Evolutionary conservation across 2,329 filamentous ascomycete species (phyloP).

Genomic region (Nothophoma quercina): DNA sequence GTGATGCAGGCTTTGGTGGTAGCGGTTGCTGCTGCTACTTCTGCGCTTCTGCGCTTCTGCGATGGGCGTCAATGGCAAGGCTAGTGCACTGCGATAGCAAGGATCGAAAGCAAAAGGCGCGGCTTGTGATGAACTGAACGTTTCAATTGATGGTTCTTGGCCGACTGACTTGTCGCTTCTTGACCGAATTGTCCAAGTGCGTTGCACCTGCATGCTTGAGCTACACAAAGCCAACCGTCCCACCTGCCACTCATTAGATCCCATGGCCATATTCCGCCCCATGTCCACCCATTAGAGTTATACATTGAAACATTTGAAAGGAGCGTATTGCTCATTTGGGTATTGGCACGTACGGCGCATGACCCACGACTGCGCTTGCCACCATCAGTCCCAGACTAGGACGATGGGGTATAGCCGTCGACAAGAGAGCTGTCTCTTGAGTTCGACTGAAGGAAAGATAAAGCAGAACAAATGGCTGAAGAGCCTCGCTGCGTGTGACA

Average conservation of each 20-base stretch:
- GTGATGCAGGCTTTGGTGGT: background rate
- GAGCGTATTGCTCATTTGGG: constrained; percentile 20
- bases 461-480: constrained; percentile 39
- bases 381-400: constrained; percentile 30
- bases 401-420: constrained; percentile 42
- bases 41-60: background rate
- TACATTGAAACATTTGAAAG: constrained; percentile 32
- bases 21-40: no score
- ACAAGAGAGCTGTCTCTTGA: constrained; percentile 42
- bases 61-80: background rate
- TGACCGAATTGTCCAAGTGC: constrained; percentile 1
- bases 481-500: constrained; percentile 42
- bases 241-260: constrained; percentile 25
- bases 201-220: constrained; percentile 19
- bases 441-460: constrained; percentile 27
- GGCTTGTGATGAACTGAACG: background rate
- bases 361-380: constrained; percentile 44
- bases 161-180: background rate
- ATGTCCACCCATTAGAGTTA: constrained; percentile 28
- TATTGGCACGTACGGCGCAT: constrained; percentile 11
- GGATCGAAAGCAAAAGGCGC: background rate
- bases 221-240: constrained; percentile 17
- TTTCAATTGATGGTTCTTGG: constrained; percentile 10
- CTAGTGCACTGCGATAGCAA: background rate
- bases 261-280: constrained; percentile 19